phyloP scores from a whole-genome alignment of 1,139 yeast species.

The Suhomyces kunorum region DNA sequence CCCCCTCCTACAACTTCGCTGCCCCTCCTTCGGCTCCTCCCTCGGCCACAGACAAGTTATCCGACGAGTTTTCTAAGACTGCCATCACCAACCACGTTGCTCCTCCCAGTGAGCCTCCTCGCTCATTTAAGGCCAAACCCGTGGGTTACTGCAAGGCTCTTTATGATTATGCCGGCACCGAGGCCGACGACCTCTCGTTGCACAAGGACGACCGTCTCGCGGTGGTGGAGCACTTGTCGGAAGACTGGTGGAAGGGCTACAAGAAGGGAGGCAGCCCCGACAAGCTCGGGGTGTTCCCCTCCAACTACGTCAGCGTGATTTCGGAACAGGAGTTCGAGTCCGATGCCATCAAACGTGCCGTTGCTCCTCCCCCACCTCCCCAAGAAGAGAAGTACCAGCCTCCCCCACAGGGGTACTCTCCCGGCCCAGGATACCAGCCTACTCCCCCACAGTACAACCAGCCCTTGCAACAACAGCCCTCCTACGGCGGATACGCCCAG shows the following conservation, averaged over 20 bases:
- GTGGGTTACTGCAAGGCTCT: conserved; percentile 59
- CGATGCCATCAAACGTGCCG: conserved; percentile 7
- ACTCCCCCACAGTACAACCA: conserved; percentile 19
- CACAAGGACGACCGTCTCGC: conserved; percentile 66
- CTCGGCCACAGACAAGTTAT: conserved; percentile 19
- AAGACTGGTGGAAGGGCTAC: conserved; percentile 91
- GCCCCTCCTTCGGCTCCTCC: conserved; percentile 14
- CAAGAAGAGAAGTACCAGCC: conserved; percentile 20
- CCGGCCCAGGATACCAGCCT: conserved; percentile 15
- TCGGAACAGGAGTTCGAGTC: conserved; percentile 37
- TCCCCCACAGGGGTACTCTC: conserved; percentile 18
- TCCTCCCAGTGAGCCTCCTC: conserved; percentile 26
- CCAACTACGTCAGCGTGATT: conserved; percentile 70
- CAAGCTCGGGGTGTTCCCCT: conserved; percentile 80
- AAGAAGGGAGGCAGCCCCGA: conserved; percentile 41
- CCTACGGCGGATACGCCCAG: conserved; percentile 50
- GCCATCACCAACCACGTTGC: conserved; percentile 23
- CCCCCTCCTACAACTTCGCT: conserved; percentile 21
- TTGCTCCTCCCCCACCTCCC: conserved; percentile 14
- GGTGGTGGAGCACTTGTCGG: conserved; percentile 71
- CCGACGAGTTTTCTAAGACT: conserved; percentile 27
- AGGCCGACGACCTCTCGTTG: conserved; percentile 70
- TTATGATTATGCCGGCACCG: conserved; percentile 70
- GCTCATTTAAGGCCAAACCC: conserved; percentile 25
- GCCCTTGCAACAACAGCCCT: conserved; percentile 27